These are phyloP conservation scores for Torulaspora gathmanii DNA, from an alignment of 805 yeast genomes.

Conservation along the genomic window DNA sequence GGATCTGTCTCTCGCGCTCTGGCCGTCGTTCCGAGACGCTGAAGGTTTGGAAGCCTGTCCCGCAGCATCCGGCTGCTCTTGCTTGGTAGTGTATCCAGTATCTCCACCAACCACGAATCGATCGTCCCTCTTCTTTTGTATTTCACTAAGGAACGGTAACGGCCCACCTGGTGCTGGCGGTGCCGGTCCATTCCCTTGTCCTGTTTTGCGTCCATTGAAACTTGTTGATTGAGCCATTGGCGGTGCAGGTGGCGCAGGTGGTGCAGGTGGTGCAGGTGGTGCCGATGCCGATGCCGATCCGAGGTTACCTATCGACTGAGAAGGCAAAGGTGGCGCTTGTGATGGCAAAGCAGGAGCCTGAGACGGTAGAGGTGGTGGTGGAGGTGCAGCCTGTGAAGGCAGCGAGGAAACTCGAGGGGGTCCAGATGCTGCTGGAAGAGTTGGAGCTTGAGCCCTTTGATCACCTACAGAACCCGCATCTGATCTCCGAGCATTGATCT, in stretches of 20 bases:
- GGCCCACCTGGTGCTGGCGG: conserved; percentile 36
- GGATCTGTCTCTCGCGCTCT: background rate
- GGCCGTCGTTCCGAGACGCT: conserved; percentile 10
- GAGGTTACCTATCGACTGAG: no score
- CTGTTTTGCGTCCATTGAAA: background rate
- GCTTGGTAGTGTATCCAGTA: conserved; percentile 26
- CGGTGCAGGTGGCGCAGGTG: conserved; percentile 20
- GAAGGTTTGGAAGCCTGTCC: conserved; percentile 23
- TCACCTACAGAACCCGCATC: conserved; percentile 42
- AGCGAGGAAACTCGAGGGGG: conserved; percentile 13
- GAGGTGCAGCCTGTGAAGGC: conserved; percentile 29
- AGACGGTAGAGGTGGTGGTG: conserved; percentile 24
- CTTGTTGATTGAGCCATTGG: background rate
- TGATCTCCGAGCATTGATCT: conserved; percentile 49
- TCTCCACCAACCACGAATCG: conserved; percentile 41
- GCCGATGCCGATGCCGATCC: conserved; percentile 23
- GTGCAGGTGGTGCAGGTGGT: conserved; percentile 24
- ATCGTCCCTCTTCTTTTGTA: conserved; percentile 47
- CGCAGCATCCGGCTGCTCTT: conserved; percentile 21
- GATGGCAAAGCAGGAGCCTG: conserved; percentile 17
- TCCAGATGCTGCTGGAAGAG: conserved; percentile 14
- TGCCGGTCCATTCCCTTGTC: conserved; percentile 3
- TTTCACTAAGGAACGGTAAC: conserved; percentile 48
- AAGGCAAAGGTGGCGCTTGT: conserved; percentile 23
- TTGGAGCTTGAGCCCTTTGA: conserved; percentile 20